Evolutionary conservation across 164 flowering plant genomes (phyloP).

Genomic region (Echeveria elegans): DNA sequence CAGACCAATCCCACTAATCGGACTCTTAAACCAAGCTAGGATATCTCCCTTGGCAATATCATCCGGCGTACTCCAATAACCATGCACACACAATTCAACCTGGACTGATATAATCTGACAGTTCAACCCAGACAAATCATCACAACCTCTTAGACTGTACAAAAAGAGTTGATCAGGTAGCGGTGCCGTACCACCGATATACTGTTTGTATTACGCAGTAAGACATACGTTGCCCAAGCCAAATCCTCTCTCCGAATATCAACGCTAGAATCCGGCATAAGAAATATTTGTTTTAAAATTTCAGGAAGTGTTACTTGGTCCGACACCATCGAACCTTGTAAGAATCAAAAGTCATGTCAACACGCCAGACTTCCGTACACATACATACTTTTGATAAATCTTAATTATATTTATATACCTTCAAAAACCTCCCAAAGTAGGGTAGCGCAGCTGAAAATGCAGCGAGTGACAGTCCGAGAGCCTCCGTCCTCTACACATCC

Average conservation of each 20-base stretch:
- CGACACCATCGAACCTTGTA: constrained; percentile 54
- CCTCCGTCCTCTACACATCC: constrained; percentile 50
- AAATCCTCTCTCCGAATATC: constrained; percentile 52
- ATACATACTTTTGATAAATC: too few relatives aligned
- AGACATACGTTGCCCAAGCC: constrained; percentile 83
- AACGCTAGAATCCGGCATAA: constrained; percentile 49
- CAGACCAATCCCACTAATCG: constrained; percentile 46
- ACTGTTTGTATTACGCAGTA: constrained; percentile 71
- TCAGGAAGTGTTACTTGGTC: constrained; percentile 47
- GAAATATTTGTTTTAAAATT: constrained; percentile 58
- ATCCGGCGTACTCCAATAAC: constrained; percentile 65
- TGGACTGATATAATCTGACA: constrained; percentile 44
- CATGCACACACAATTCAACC: constrained; percentile 65
- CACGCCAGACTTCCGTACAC: too few relatives aligned
- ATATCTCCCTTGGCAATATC: constrained; percentile 32
- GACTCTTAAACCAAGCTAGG: constrained; percentile 47
- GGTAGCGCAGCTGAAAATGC: constrained; percentile 64
- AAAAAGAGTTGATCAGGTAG: neutral
- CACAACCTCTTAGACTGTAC: neutral
- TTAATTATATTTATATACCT: constrained; percentile 30
- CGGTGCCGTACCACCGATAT: constrained; percentile 45
- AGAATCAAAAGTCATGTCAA: neutral
- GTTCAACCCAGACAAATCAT: neutral
- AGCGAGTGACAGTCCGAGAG: constrained; percentile 63
- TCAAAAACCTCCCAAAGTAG: constrained; percentile 72